Percentiles rank a stretch among this genome's conserved stretches.
Evolutionary conservation across 2,329 filamentous ascomycete species (phyloP).

Genomic region (Penicillium expansum): DNA sequence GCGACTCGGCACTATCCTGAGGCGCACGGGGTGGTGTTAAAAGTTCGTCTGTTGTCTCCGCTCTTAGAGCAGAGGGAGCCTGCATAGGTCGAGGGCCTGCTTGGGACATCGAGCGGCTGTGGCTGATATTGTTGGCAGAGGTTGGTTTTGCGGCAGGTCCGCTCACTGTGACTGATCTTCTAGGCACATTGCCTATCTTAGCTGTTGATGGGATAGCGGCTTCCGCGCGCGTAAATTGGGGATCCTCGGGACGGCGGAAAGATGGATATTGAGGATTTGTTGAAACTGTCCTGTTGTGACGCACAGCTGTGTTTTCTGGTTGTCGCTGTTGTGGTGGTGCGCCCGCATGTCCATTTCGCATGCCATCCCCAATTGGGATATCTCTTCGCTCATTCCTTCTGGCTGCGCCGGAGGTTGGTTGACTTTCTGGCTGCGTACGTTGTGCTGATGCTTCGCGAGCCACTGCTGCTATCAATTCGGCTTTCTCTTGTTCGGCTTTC

Average conservation of each 20-base stretch:
- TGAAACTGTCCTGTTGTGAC: conserved; percentile 19
- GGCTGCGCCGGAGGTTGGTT: background rate
- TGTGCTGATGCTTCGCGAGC: conserved; percentile 7
- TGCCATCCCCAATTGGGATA: background rate
- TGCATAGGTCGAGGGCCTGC: conserved; percentile 6
- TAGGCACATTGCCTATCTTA: conserved; percentile 23
- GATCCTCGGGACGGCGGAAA: conserved; percentile 17
- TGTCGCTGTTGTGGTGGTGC: conserved; percentile 10
- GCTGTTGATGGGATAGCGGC: conserved; percentile 10
- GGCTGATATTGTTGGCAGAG: background rate
- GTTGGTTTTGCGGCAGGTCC: conserved; percentile 15
- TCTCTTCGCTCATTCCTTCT: conserved; percentile 5
- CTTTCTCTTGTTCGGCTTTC: conserved; percentile 24
- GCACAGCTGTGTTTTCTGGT: conserved; percentile 12
- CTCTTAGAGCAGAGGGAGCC: background rate
- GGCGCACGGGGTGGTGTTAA: conserved; percentile 16
- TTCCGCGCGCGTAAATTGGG: conserved; percentile 22
- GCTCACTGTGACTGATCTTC: conserved; percentile 28
- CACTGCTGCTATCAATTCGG: conserved; percentile 3
- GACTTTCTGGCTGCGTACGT: conserved; percentile 10
- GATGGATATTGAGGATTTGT: conserved; percentile 22
- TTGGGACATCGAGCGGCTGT: conserved; percentile 19
- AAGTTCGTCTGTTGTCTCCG: conserved; percentile 15
- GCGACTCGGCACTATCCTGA: conserved; percentile 22
- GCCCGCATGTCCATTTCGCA: background rate